Evolutionary conservation across 441 rosid genomes (phyloP), one percentile per base, ranked within the genome.

Genomic region (Aleurites moluccanus): DNA sequence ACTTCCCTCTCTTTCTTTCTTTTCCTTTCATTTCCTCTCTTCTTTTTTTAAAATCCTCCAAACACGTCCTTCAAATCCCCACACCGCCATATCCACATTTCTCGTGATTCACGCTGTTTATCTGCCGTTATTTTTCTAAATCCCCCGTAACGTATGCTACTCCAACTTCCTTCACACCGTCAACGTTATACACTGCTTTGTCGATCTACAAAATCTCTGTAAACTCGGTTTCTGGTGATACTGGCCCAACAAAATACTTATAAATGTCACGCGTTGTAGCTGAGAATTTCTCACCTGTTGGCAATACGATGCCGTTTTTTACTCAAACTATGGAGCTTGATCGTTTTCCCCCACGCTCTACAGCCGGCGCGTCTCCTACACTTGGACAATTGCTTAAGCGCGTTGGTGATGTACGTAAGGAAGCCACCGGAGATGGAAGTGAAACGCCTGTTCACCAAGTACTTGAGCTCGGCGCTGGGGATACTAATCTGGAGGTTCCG

Each of bases 371-470:
- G 38, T 88, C 88, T 2, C 85, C 86, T 0, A 92, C 94, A 0
- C 81, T 94, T 25, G 97, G 95, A 1, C 91, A 94, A 79, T 79
- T 94, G 16, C 82, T 94, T 14, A 92, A 92, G 84, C 85, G 77
- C 33, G 97, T 91, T 0, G 92, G 97, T 0, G 97, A 92, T 28
- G 93, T 72, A 2, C 76, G 86, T 5, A 88, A 90, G 77, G 85
- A 90, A 70, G 84, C 76, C 30, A 78, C 83, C 10, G 97, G 97
- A 10, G 93, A 94, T 50, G 88, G 88, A 3, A 79, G 80, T 57
- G 97, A 91, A 69, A 91, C 98, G 21, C 97, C 94, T 21, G 85
- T 88, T 53, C 97, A 90, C 64, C 91, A 85, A 33, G 78, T 82
- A 40, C 82, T 90, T 1, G 85, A 90, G 28, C 74, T 85, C 21